phyloP scores from a whole-genome alignment of 2,329 filamentous ascomycete genomes.

The Aspergillus aculeatinus region DNA sequence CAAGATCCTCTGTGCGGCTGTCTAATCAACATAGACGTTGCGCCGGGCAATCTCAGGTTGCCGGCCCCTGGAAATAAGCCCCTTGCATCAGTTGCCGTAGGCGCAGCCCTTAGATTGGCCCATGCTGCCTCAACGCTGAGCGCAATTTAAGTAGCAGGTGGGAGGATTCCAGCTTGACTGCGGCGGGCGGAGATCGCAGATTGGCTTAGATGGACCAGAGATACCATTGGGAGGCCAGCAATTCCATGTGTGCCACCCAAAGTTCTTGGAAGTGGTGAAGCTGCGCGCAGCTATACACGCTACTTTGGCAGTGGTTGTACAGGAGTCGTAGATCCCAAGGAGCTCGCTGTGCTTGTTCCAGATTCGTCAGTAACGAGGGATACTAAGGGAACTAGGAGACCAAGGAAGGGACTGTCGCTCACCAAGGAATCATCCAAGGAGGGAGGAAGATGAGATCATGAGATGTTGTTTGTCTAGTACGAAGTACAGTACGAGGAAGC shows the following conservation, averaged over 20 bases:
- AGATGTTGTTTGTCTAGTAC: neutral
- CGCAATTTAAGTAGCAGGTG: constrained; percentile 22
- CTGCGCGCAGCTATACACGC: neutral
- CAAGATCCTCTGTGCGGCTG: constrained; percentile 12
- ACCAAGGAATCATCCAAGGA: constrained; percentile 4
- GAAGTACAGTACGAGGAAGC: neutral
- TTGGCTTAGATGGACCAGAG: constrained; percentile 10
- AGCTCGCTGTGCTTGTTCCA: neutral
- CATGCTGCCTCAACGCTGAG: constrained; percentile 24
- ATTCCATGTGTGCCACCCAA: constrained; percentile 1
- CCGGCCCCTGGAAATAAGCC: constrained; percentile 23
- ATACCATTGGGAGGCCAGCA: constrained; percentile 13
- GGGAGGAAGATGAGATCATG: neutral
- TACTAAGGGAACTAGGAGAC: constrained; percentile 12
- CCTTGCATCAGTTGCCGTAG: constrained; percentile 31
- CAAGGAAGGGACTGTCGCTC: constrained; percentile 2
- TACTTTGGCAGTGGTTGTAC: neutral
- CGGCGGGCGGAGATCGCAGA: constrained; percentile 13
- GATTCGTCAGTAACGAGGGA: constrained; percentile 12
- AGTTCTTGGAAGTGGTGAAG: constrained; percentile 8
- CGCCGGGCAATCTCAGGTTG: constrained; percentile 27
- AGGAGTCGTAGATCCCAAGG: neutral
- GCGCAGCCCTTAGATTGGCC: constrained; percentile 13
- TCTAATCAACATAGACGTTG: constrained; percentile 18
- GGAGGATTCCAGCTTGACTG: constrained; percentile 12